Evolutionary conservation across 116 monocot genomes (phyloP), one percentile per base, ranked within the genome.

Genomic region (Dioscorea cayenensis): DNA sequence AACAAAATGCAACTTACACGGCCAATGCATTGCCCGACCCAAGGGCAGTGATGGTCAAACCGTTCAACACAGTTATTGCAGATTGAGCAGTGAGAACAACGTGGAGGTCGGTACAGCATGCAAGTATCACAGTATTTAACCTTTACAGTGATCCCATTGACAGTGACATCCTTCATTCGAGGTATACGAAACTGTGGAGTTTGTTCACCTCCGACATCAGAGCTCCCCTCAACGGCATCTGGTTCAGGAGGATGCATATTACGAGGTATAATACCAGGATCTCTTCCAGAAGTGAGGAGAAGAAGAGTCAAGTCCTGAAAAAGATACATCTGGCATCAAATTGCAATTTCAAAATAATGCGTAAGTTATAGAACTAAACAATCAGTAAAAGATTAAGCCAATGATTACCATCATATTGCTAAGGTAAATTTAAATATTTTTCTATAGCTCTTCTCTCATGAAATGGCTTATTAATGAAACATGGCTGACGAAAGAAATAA

Each of bases 11-110:
- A 14, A 82, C 83, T 78, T 84, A 92, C 92, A 71, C 82, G 80
- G 49, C 92, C 92, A 68, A 92, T 92, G 81, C 92, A 92, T 67
- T 92, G 92, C 22, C 92, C 92, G 65, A 92, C 92, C 92, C 92
- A 89, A n/a, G 92, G 89, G 59, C 92, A 92, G 75, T 92, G 92
- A 76, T 92, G 92, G 58, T 92, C 92, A 73, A 92, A 92, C 6
- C 84, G 84, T 73, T 89, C 71, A 22, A 92, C 92, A 64, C 89
- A 92, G 66, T 92, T 92, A 71, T 92, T 82, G 86, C 92, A 92
- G 68, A 92, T 92, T 69, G 92, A 92, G 73, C 92, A 92, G 67
- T 92, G 92, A 4, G 92, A 92, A 73, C 92, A 92, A n/a, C 92
- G 86, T 69, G 92, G 92, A 66, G 92, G 92, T 10, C 89, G 77